Base-by-base conservation (phyloP, 2,329 filamentous ascomycete species). In the Xylariaceae sp. region DNA sequence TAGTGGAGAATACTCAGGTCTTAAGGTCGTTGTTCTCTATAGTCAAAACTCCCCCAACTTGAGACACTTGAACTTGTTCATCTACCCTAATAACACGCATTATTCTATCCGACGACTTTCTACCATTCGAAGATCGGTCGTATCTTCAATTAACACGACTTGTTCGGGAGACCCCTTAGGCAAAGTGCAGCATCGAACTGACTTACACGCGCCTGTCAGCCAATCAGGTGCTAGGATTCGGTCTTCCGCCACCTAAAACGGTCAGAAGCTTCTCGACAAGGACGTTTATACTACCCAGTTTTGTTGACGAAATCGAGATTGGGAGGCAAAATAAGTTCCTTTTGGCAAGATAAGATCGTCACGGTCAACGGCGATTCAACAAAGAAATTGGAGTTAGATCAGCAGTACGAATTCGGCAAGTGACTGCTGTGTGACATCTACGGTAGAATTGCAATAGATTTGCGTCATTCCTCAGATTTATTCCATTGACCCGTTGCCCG, bases 221-320 rank as follows among this genome's bases (percentile, higher is more conserved):
- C 55, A 58, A 55, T 53, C 44, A 58, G 33, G 36, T 30, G 23
- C 26, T 21, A 21, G 52, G 9, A 47, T 37, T 35, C 32, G 30
- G 30, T 41, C 43, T 26, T 41, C 35, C 46, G 20, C 44, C 44
- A 21, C 53, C 53, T 23, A 35, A 55, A 55, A 33, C 16, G 29
- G 48, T 39, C 33, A 50, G 16, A 41, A n/a, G 4, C 26, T 39
- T 20, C n/a, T 23, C 15, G 9, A 46, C 29, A 13, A n/a, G n/a
- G n/a, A n/a, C n/a, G n/a, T n/a, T n/a, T n/a, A n/a, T n/a, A n/a
- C n/a, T n/a, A n/a, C n/a, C n/a, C n/a, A n/a, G n/a, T n/a, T n/a
- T n/a, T n/a, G n/a, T n/a, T n/a, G n/a, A n/a, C n/a, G n/a, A n/a
- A n/a, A n/a, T n/a, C n/a, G n/a, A n/a, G n/a, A n/a, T n/a, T n/a